A percentile compares a stretch with the other conserved stretches of the same genome.
Conservation (phyloP, 345 rosid genomes). For the Brassica nigra region DNA sequence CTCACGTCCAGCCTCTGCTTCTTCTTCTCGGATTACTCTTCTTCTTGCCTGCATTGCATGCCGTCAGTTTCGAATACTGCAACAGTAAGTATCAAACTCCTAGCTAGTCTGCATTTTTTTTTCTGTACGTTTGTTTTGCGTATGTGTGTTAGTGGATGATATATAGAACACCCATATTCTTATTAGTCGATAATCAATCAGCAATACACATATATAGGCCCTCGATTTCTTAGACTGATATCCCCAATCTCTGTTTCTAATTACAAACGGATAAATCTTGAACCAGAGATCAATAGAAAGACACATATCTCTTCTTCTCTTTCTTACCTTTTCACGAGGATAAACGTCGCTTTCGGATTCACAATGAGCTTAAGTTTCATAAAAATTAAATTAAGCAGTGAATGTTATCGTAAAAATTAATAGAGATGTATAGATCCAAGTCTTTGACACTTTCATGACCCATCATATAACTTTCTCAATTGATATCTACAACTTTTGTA, state of each 20-base stretch:
- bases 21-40: slow-evolving; percentile 15
- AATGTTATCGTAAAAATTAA: background rate
- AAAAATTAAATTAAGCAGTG: background rate
- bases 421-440: background rate
- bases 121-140: background rate
- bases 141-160: background rate
- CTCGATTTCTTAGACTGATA: background rate
- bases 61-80: slow-evolving; percentile 9
- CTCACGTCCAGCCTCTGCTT: slow-evolving; percentile 15
- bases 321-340: background rate
- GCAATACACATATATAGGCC: background rate
- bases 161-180: background rate
- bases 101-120: background rate
- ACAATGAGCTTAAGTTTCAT: background rate
- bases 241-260: background rate
- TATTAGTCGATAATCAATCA: background rate
- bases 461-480: background rate
- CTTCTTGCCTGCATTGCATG: background rate
- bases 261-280: background rate
- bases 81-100: background rate
- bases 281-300: background rate
- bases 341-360: background rate
- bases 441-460: background rate
- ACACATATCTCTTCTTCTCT: background rate
- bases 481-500: background rate